Evolutionary conservation across 495 filamentous ascomycete genomes (phyloP), one percentile per base, ranked within the genome.

Genomic region (Pyrenula aspistea): DNA sequence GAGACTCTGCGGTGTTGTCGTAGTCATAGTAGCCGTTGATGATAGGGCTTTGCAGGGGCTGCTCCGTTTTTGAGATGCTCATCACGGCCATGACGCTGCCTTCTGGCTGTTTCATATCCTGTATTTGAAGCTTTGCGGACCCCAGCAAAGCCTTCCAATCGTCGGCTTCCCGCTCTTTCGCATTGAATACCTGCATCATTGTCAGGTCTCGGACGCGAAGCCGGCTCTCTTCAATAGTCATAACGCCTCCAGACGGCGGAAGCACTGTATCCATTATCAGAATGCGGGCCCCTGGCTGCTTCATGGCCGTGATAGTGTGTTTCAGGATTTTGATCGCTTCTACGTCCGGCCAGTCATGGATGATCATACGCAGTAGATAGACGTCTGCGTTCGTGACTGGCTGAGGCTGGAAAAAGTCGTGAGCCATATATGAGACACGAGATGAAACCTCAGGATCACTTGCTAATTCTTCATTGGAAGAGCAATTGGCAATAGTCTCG

Each of bases 321-420:
- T 59, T 61, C 3, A 83, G 57, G 53, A 80, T 77, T 22, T 60
- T 65, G 2, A 69, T 55, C 2, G 66, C 70, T 24, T 79, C 67
- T n/a, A 63, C 57, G 24, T 76, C 68, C 2, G 70, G 60, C 68
- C 73, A 74, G 58, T 82, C 76, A 57, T 83, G 80, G n/a, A 83
- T 58, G 22, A 82, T 71, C 55, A 70, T 65, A 23, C 80, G 74
- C 24, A 81, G 61, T 42, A 83, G 68, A 58, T 83, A 83, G 12
- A 77, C 69, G 50, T 81, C 76, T 2, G 80, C 81, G 12, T 63
- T 62, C n/a, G 60, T 56, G 4, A 76, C 61, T 0, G 74, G 68
- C 60, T 83, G 77, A 2, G 64, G 60, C 24, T 69, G 53, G 65
- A 79, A 75, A 58, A 83, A 76, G 55, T 79, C 70, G 49, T 82